phyloP scores from a whole-genome alignment of 768 basidiomycete species.

The Pleurotus tuber-regium region DNA sequence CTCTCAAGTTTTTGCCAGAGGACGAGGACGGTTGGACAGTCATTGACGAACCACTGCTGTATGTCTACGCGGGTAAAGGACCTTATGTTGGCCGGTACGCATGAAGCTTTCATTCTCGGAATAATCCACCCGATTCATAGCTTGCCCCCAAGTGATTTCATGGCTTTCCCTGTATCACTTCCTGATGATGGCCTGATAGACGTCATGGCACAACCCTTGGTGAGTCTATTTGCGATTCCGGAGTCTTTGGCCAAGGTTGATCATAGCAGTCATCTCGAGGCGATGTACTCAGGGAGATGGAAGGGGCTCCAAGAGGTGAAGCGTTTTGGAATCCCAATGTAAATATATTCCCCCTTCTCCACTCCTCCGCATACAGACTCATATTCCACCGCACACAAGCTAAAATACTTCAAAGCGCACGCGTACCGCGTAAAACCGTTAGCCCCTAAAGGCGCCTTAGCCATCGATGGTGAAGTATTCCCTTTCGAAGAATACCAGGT shows the following conservation, averaged over 20 bases:
- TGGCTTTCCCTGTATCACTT: conserved; percentile 82
- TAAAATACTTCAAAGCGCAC: conserved; percentile 69
- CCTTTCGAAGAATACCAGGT: conserved; percentile 76
- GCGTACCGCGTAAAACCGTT: conserved; percentile 73
- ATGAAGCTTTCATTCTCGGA: not conserved
- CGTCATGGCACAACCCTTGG: conserved; percentile 61
- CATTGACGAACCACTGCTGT: conserved; percentile 66
- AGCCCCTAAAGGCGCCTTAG: conserved; percentile 48
- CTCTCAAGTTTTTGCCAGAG: conserved; percentile 39
- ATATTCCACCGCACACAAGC: no score
- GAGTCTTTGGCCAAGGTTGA: no score
- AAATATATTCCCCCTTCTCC: no score
- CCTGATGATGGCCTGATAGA: conserved; percentile 81
- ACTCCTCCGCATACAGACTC: no score
- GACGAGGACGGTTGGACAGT: conserved; percentile 66
- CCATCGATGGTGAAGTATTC: conserved; percentile 78
- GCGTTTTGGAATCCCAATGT: conserved; percentile 63
- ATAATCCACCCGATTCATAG: not conserved
- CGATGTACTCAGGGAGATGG: conserved; percentile 51
- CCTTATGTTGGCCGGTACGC: conserved; percentile 67
- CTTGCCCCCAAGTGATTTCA: conserved; percentile 49
- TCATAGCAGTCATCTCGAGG: conserved; percentile 45
- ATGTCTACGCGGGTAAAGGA: conserved; percentile 75
- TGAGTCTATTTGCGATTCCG: conserved; percentile 32
- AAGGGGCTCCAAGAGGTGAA: conserved; percentile 60